These are phyloP conservation scores for Debaryomyces singareniensis DNA, from an alignment of 1,139 yeast species.

Conservation along the genomic window DNA sequence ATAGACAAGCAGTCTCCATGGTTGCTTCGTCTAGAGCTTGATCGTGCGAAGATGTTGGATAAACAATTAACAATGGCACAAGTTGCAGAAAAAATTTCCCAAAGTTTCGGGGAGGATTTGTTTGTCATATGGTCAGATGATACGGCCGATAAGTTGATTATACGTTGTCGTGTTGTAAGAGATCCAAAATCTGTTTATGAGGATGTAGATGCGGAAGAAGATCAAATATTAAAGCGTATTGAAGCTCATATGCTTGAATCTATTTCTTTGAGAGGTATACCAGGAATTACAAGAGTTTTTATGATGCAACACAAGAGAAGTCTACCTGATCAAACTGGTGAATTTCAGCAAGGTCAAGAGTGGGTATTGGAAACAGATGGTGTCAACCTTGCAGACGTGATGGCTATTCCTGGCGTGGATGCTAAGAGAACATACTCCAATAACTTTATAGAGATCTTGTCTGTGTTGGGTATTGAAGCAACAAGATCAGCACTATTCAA, in stretches of 20 bases:
- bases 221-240: constrained; percentile 89
- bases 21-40: constrained; percentile 92
- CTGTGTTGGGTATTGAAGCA: constrained; percentile 97
- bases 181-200: constrained; percentile 92
- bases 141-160: constrained; percentile 91
- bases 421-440: constrained; percentile 85
- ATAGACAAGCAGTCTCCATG: constrained; percentile 95
- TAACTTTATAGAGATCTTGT: constrained; percentile 91
- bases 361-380: constrained; percentile 99
- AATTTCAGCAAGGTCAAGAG: constrained; percentile 81
- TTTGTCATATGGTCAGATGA: constrained; percentile 99
- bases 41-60: constrained; percentile 98
- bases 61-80: constrained; percentile 97
- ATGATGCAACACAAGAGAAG: constrained; percentile 91
- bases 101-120: constrained; percentile 88
- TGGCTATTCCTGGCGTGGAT: constrained; percentile 94
- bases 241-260: constrained; percentile 96
- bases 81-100: constrained; percentile 93
- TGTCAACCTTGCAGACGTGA: constrained; percentile 90
- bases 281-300: constrained; percentile 86
- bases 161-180: constrained; percentile 97
- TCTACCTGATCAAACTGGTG: constrained; percentile 78
- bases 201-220: constrained; percentile 94
- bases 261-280: constrained; percentile 92
- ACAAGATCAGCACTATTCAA: constrained; percentile 90